These are phyloP conservation scores for Panellus pusillus DNA, from an alignment of 768 basidiomycete genomes.

Conservation along the genomic window DNA sequence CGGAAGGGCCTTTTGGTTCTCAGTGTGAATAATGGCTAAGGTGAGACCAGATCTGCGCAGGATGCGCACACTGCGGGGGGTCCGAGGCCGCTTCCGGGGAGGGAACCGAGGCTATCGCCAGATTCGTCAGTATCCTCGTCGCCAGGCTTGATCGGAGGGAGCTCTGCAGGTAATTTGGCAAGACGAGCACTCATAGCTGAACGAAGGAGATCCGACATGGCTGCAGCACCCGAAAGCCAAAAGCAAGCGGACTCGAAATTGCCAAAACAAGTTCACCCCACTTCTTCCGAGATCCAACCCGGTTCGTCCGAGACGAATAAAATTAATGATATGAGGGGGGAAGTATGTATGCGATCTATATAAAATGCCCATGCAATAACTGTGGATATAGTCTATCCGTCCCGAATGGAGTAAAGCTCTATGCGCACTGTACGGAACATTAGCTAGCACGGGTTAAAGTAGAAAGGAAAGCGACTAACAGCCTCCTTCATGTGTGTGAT, in stretches of 20 bases:
- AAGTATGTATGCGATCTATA: neutral
- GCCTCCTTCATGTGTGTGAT: constrained; percentile 62
- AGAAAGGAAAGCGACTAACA: constrained; percentile 34
- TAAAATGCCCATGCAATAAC: too few species aligned
- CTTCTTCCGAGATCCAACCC: too few species aligned
- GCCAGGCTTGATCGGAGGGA: constrained; percentile 42
- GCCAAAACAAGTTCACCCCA: too few species aligned
- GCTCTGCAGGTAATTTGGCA: constrained; percentile 61
- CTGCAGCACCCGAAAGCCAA: too few species aligned
- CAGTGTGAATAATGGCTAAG: constrained; percentile 19
- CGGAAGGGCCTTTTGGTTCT: constrained; percentile 15
- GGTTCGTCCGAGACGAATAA: too few species aligned
- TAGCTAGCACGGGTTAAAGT: neutral
- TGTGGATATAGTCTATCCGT: constrained; percentile 3
- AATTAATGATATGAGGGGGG: neutral
- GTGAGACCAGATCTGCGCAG: constrained; percentile 11
- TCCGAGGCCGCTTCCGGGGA: constrained; percentile 60
- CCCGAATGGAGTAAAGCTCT: neutral
- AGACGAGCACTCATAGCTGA: constrained; percentile 76
- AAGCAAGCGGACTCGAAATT: too few species aligned
- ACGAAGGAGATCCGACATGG: constrained; percentile 73
- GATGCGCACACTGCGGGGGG: constrained; percentile 62
- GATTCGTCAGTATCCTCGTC: constrained; percentile 54
- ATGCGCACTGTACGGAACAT: neutral
- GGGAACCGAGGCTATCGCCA: constrained; percentile 56